Evolutionary conservation across 2,329 filamentous ascomycete species (phyloP).

Genomic region (Tolypocladium tundrense): DNA sequence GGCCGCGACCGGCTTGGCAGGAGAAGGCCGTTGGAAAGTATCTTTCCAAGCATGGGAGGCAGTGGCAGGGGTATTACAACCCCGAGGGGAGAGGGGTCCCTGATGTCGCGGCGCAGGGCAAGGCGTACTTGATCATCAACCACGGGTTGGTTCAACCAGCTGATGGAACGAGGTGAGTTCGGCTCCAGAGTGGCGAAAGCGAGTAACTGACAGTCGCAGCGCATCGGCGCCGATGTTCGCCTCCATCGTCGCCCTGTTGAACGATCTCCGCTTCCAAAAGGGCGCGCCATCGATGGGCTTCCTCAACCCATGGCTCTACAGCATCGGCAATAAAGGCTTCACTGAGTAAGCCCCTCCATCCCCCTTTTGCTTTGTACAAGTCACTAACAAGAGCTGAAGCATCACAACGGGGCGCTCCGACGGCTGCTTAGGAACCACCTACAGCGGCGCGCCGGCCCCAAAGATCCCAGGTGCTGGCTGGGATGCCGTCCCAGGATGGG

Average conservation of each 20-base stretch:
- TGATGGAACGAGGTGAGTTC: conserved; percentile 22
- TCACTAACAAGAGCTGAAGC: conserved; percentile 9
- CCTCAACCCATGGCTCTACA: conserved; percentile 52
- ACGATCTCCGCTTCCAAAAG: conserved; percentile 48
- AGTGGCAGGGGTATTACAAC: conserved; percentile 39
- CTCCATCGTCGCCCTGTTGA: conserved; percentile 52
- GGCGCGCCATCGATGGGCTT: conserved; percentile 46
- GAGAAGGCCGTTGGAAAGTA: conserved; percentile 35
- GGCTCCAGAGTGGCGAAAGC: background rate
- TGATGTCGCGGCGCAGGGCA: conserved; percentile 48
- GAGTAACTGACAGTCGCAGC: conserved; percentile 13
- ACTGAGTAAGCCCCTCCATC: conserved; percentile 20
- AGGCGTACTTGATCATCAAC: conserved; percentile 21
- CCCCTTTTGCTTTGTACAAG: background rate
- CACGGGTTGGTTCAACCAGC: conserved; percentile 13
- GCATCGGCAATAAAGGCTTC: conserved; percentile 17
- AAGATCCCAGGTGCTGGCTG: conserved; percentile 6
- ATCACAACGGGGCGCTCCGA: conserved; percentile 22
- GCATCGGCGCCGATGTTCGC: conserved; percentile 55
- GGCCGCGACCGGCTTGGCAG: conserved; percentile 32
- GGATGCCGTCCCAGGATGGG: conserved; percentile 6
- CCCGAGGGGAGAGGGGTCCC: conserved; percentile 46
- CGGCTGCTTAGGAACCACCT: conserved; percentile 20
- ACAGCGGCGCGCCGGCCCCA: conserved; percentile 7
- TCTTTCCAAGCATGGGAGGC: conserved; percentile 27